These are phyloP conservation scores for Pyrus bretschneideri DNA, from an alignment of 306 rosid genomes.

Conservation along the genomic window DNA sequence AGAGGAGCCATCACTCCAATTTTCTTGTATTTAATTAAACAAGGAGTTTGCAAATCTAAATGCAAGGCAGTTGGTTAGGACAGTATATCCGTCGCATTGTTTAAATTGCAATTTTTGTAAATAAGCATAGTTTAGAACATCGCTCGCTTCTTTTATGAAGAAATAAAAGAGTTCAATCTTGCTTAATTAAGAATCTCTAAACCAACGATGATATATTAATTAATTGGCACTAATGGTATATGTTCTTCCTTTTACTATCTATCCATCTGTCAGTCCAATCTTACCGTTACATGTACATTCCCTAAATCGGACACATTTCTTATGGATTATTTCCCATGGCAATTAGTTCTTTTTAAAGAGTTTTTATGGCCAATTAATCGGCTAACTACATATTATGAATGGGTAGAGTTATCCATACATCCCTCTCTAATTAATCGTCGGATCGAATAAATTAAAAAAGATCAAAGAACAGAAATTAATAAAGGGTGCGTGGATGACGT, in stretches of 20 bases:
- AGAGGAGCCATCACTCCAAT: background rate
- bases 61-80: no score
- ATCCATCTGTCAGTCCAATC: background rate
- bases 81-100: no score
- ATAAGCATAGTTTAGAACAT: no score
- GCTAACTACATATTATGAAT: background rate
- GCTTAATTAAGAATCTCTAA: slow-evolving; percentile 13
- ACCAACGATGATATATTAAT: background rate
- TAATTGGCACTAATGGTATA: slow-evolving; percentile 4
- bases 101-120: no score
- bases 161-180: background rate
- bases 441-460: no score
- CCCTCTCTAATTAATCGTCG: no score
- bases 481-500: accelerated
- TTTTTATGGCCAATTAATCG: background rate
- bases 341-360: background rate
- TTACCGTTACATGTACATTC: background rate
- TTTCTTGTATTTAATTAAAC: slow-evolving; percentile 9
- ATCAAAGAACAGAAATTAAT: no score
- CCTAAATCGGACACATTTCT: background rate
- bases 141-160: no score
- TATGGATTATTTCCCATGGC: background rate
- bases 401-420: no score
- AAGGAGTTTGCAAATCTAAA: no score
- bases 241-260: background rate